Evolutionary conservation across 805 yeast genomes (phyloP).

Genomic region (Hanseniaspora lachancei): DNA sequence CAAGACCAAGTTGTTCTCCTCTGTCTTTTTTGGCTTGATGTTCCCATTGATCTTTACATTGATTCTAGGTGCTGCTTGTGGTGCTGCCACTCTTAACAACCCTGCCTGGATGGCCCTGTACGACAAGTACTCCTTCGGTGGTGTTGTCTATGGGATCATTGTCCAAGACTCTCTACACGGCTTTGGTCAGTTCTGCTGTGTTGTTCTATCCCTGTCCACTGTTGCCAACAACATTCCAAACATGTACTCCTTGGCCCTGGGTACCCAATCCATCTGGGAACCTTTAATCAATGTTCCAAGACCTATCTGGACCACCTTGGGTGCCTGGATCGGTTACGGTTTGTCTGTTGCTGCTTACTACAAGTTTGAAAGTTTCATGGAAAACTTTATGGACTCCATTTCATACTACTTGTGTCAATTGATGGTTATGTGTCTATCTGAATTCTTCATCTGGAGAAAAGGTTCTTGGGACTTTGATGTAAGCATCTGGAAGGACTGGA

Average conservation of each 20-base stretch:
- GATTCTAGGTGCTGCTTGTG: slow-evolving; percentile 76
- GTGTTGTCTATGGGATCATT: slow-evolving; percentile 62
- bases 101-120: slow-evolving; percentile 39
- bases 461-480: slow-evolving; percentile 47
- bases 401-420: slow-evolving; percentile 86
- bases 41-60: slow-evolving; percentile 58
- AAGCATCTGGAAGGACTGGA: slow-evolving; percentile 43
- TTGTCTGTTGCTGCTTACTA: slow-evolving; percentile 82
- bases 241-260: slow-evolving; percentile 76
- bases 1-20: slow-evolving; percentile 45
- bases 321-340: slow-evolving; percentile 65
- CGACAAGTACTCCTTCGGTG: slow-evolving; percentile 52
- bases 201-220: slow-evolving; percentile 67
- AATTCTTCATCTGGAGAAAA: slow-evolving; percentile 67
- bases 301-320: slow-evolving; percentile 63
- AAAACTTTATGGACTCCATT: slow-evolving; percentile 77
- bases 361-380: slow-evolving; percentile 59
- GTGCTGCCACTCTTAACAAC: slow-evolving; percentile 48
- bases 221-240: slow-evolving; percentile 86
- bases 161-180: slow-evolving; percentile 73
- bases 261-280: slow-evolving; percentile 74
- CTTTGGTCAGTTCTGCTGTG: slow-evolving; percentile 83
- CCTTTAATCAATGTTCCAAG: slow-evolving; percentile 64
- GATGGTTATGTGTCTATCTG: slow-evolving; percentile 56
- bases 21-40: slow-evolving; percentile 48